phyloP scores from a whole-genome alignment of 108 stramenopile species.

The Thalassiosira profunda region DNA sequence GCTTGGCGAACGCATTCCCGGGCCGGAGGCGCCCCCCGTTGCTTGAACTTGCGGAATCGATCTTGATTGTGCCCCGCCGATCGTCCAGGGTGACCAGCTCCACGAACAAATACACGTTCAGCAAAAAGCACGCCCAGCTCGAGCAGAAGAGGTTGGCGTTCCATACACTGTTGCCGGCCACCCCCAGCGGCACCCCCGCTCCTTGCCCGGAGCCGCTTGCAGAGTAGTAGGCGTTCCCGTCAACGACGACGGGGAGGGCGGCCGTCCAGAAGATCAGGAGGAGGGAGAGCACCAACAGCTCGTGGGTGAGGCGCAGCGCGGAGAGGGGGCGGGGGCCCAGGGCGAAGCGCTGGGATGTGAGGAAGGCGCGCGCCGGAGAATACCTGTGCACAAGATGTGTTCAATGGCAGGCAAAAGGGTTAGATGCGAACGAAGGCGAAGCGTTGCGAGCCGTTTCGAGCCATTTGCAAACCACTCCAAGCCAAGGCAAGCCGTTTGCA shows the following conservation, averaged over 20 bases:
- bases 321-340: no score
- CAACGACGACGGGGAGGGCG: conserved; percentile 24
- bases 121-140: conserved; percentile 16
- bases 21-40: no score
- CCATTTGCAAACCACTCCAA: no score
- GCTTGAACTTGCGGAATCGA: background rate
- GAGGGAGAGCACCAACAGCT: conserved; percentile 7
- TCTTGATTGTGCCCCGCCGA: background rate
- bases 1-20: conserved; percentile 24
- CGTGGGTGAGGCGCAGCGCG: conserved; percentile 17
- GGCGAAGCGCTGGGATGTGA: no score
- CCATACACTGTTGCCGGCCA: conserved; percentile 31
- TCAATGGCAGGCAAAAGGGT: no score
- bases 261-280: conserved; percentile 21
- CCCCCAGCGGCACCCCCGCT: conserved; percentile 3
- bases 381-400: no score
- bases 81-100: conserved; percentile 22
- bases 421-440: no score
- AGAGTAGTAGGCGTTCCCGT: conserved; percentile 7
- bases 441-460: no score
- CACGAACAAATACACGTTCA: conserved; percentile 17
- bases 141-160: conserved; percentile 49
- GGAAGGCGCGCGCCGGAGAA: no score
- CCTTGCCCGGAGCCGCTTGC: background rate
- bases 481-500: no score